Percentiles rank a stretch among this genome's conserved stretches.
Conservation (phyloP, 495 filamentous ascomycete species). For the Bryoglossum gracile region DNA sequence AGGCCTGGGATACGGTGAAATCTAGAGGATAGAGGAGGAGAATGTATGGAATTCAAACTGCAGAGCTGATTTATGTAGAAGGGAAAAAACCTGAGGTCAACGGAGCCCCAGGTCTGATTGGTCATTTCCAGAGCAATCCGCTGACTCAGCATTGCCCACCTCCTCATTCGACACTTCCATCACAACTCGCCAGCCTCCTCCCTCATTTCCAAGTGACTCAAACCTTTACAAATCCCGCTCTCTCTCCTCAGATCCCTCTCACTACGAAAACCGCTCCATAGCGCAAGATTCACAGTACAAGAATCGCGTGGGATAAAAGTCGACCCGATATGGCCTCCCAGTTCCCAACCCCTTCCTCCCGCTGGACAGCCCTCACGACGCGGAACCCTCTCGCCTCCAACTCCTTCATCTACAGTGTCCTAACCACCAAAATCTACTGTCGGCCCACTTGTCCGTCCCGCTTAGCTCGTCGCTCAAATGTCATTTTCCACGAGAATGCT, state of each 20-base stretch:
- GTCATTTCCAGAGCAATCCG: slow-evolving; percentile 21
- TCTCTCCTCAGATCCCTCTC: background rate
- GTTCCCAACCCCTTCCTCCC: slow-evolving; percentile 30
- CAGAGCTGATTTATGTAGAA: slow-evolving; percentile 7
- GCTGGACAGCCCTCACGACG: slow-evolving; percentile 49
- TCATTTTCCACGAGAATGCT: slow-evolving; percentile 50
- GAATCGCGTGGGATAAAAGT: background rate
- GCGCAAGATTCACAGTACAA: no score
- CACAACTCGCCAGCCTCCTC: slow-evolving; percentile 3
- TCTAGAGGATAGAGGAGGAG: background rate
- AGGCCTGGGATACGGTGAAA: background rate
- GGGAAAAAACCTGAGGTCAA: background rate
- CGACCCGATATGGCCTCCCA: slow-evolving; percentile 1
- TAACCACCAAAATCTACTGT: slow-evolving; percentile 58
- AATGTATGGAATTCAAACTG: no score
- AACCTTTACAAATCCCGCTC: background rate
- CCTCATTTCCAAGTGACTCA: background rate
- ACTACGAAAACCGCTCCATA: background rate
- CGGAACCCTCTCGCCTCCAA: slow-evolving; percentile 43
- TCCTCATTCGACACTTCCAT: slow-evolving; percentile 18
- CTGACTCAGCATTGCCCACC: slow-evolving; percentile 5
- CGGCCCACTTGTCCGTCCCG: slow-evolving; percentile 53
- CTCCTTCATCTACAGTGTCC: slow-evolving; percentile 55
- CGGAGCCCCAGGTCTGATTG: slow-evolving; percentile 7
- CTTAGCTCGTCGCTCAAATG: slow-evolving; percentile 53